phyloP scores from a whole-genome alignment of 1,284 basidiomycete genomes.

The Vanrija humicola region DNA sequence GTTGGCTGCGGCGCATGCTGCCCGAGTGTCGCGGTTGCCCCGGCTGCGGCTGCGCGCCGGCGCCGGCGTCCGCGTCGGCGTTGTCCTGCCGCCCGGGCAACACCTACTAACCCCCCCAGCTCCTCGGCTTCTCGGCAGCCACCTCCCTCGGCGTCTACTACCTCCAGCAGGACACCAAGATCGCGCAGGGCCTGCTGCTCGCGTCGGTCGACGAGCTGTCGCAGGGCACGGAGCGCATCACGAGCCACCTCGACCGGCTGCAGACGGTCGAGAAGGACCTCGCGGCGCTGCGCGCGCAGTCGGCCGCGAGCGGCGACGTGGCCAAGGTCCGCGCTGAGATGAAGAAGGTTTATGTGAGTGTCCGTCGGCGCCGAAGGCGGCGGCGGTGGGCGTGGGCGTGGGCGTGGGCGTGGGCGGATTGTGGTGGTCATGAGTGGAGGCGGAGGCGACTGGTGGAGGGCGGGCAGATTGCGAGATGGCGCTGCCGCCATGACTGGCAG shows the following conservation, averaged over 20 bases:
- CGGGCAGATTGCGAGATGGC: background rate
- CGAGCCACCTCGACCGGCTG: constrained; percentile 75
- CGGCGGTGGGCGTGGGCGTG: background rate
- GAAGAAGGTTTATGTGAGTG: constrained; percentile 69
- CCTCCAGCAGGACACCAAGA: constrained; percentile 83
- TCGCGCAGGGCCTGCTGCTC: constrained; percentile 74
- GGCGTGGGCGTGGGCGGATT: no score
- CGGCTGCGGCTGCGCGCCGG: no score
- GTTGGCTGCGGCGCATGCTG: constrained; percentile 6
- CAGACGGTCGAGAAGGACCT: constrained; percentile 84
- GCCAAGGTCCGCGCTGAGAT: constrained; percentile 68
- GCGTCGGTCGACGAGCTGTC: constrained; percentile 82
- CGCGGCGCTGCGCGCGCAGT: constrained; percentile 63
- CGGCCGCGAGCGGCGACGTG: constrained; percentile 73
- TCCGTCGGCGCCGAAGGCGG: background rate
- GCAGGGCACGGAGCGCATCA: constrained; percentile 75
- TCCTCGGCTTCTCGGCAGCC: constrained; percentile 47
- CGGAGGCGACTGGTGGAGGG: background rate
- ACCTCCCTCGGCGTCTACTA: constrained; percentile 69
- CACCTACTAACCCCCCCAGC: constrained; percentile 58
- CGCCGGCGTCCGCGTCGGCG: background rate
- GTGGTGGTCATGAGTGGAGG: background rate
- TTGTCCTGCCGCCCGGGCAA: background rate
- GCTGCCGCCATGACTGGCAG: no score
- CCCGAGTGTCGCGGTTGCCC: no score